These are phyloP conservation scores for Cercospora beticola DNA, from an alignment of 2,329 filamentous ascomycete species.

Conservation along the genomic window DNA sequence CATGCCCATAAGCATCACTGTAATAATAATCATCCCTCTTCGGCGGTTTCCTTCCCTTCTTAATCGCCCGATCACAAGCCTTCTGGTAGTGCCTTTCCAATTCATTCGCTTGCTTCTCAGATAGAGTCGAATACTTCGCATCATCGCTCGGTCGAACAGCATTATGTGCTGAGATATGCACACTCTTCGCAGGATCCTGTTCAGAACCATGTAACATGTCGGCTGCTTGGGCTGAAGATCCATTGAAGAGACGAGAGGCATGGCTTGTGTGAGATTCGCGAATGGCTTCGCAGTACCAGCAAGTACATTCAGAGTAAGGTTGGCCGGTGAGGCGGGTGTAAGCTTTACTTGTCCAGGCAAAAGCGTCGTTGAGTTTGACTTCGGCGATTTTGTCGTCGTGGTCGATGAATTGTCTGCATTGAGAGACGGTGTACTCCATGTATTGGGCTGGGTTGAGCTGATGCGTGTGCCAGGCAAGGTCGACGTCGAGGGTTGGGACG, in stretches of 20 bases:
- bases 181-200: slow-evolving; percentile 54
- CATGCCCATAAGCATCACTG: slow-evolving; percentile 45
- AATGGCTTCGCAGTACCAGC: slow-evolving; percentile 79
- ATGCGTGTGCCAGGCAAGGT: slow-evolving; percentile 79
- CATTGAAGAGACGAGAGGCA: slow-evolving; percentile 48
- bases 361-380: slow-evolving; percentile 60
- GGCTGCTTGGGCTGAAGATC: slow-evolving; percentile 39
- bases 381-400: slow-evolving; percentile 84
- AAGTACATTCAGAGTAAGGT: slow-evolving; percentile 74
- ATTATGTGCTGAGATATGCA: slow-evolving; percentile 74
- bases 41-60: slow-evolving; percentile 41
- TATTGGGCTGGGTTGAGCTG: slow-evolving; percentile 67
- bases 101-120: slow-evolving; percentile 38
- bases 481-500: slow-evolving; percentile 73
- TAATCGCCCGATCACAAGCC: slow-evolving; percentile 40
- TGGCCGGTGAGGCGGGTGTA: slow-evolving; percentile 66
- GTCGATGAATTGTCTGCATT: slow-evolving; percentile 63
- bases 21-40: slow-evolving; percentile 41
- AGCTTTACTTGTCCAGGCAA: slow-evolving; percentile 69
- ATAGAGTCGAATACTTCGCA: slow-evolving; percentile 21
- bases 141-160: slow-evolving; percentile 51
- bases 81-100: slow-evolving; percentile 58
- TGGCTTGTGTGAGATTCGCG: slow-evolving; percentile 57
- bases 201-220: slow-evolving; percentile 47
- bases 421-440: slow-evolving; percentile 55